Conservation (phyloP, 208 protist species). For the Trypanosoma platydactyli region DNA sequence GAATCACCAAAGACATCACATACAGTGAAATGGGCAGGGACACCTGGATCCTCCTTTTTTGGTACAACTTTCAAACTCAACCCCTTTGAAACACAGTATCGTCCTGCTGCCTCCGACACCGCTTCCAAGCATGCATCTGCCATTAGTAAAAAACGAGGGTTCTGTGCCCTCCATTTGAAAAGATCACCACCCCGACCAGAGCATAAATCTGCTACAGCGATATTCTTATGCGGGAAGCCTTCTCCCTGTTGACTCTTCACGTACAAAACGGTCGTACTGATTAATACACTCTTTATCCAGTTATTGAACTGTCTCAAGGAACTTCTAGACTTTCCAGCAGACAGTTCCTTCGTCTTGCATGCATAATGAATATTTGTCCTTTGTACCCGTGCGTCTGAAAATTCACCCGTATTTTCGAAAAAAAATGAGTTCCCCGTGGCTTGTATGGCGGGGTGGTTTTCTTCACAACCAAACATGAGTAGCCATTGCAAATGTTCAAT, state of each 20-base stretch:
- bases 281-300: constrained; percentile 54
- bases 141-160: constrained; percentile 60
- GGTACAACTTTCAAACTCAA: constrained; percentile 54
- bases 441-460: neutral
- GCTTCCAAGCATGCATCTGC: constrained; percentile 66
- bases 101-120: constrained; percentile 67
- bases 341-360: constrained; percentile 43
- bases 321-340: constrained; percentile 38
- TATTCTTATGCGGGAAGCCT: neutral
- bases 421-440: neutral
- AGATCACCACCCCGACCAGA: constrained; percentile 78
- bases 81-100: constrained; percentile 64
- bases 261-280: constrained; percentile 22
- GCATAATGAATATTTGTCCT: constrained; percentile 70
- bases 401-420: neutral
- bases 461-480: constrained; percentile 24
- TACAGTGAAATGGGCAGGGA: constrained; percentile 62
- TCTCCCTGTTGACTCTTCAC: neutral
- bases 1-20: constrained; percentile 63
- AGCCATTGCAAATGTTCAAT: constrained; percentile 62
- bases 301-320: constrained; percentile 72
- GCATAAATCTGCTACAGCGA: constrained; percentile 65
- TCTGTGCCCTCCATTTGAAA: constrained; percentile 67
- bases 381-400: neutral
- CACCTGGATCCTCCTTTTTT: constrained; percentile 27